phyloP scores from a whole-genome alignment of 2,329 filamentous ascomycete species.

The Lomentospora prolificans region DNA sequence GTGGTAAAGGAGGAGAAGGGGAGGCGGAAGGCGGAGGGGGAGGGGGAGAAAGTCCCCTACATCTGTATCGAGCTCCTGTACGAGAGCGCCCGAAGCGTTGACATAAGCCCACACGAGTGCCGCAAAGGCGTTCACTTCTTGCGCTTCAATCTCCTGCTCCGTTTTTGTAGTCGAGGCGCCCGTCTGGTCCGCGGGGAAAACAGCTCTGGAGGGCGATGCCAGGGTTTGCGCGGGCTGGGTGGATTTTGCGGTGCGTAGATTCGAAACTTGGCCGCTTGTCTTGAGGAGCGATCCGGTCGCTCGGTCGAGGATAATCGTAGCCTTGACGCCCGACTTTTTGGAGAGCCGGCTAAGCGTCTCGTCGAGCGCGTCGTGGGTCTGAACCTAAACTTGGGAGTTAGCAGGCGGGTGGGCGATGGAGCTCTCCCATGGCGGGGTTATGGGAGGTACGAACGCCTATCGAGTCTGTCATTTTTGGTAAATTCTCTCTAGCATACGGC shows the following conservation, averaged over 20 bases:
- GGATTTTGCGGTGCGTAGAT: constrained; percentile 32
- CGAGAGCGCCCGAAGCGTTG: constrained; percentile 55
- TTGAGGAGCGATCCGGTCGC: constrained; percentile 64
- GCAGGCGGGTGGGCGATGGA: not conserved
- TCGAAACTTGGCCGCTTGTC: constrained; percentile 58
- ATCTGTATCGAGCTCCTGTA: constrained; percentile 65
- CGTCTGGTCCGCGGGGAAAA: constrained; percentile 33
- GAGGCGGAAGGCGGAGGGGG: not conserved
- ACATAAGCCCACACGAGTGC: constrained; percentile 69
- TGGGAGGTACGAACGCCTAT: not conserved
- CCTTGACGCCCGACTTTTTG: constrained; percentile 70
- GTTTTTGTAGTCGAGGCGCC: constrained; percentile 9
- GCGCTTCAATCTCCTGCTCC: constrained; percentile 37
- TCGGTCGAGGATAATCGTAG: constrained; percentile 65
- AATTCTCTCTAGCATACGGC: not conserved
- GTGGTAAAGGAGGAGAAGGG: not conserved
- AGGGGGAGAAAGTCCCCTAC: constrained; percentile 26
- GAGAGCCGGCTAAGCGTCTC: constrained; percentile 60
- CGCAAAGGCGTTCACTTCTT: constrained; percentile 63
- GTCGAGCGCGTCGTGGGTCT: constrained; percentile 50
- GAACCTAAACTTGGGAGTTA: constrained; percentile 20
- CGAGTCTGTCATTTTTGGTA: constrained; percentile 4
- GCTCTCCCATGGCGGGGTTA: constrained; percentile 3
- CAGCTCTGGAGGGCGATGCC: constrained; percentile 25
- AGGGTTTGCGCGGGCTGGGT: constrained; percentile 9